Base-by-base conservation (phyloP, 148 eudicot genomes). In the Fagopyrum homotropicum region DNA sequence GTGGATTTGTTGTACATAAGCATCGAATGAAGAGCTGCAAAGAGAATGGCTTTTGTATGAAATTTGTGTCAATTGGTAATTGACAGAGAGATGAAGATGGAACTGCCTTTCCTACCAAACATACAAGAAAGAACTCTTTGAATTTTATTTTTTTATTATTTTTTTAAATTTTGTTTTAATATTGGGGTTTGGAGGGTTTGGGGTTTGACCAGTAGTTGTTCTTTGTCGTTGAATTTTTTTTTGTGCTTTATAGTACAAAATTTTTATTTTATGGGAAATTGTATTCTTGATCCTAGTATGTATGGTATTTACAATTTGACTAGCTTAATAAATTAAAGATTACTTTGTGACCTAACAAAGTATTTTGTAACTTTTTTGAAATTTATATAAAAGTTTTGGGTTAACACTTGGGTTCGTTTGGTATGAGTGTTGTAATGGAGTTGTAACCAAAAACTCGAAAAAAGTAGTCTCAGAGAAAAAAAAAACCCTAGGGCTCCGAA, bases 161-260 rank as follows among this genome's bases (percentile, higher is more conserved):
- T 55, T 55, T 55, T 22, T 22, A 22, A 3, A 15, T 59, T 59
- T 59, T 9, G 8, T 59, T 1, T 17, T 9, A 19, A 19, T 17
- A 56, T 35, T 35, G 40, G 22, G 22, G 19, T 56, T 56, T 56
- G 61, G 63, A 57, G 71, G 69, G 44, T 30, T 63, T 63, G 29
- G 69, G 69, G 71, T 66, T 66, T 66, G 71, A 66, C 71, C 9
- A 66, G 71, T 66, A 66, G 71, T 66, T 66, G 71, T 66, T 66
- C 14, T 9, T 29, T 61, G 46, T 5, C 12, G 52, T 49, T 49
- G 12, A 49, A 49, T 12, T 12, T 49, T 7, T 49, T 49, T 12
- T 49, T 49, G 52, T 49, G 12, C 52, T 49, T 49, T 49, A 35
- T 35, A 35, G 40, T 35, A 35, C 40, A 35, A 35, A 35, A 0